Base-by-base conservation (phyloP, 2,329 filamentous ascomycete genomes). In the Sphaerulina musiva region DNA sequence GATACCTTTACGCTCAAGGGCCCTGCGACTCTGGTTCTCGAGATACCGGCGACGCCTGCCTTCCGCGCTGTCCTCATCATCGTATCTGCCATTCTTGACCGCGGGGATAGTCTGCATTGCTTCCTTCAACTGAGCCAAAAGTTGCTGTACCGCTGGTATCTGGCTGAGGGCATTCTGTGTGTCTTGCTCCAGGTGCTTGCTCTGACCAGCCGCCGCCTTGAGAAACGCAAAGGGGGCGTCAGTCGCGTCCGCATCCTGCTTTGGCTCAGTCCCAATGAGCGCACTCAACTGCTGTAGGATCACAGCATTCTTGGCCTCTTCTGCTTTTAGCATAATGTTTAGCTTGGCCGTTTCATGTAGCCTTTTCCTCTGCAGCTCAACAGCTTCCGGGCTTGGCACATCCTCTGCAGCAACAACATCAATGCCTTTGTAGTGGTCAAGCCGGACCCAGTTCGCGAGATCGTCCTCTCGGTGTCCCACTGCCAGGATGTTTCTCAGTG, bases 101-200 rank as follows among this genome's bases (percentile, higher is more conserved):
- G 76, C 58, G 9, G 65, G 59, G 26, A 64, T 57, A 29, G 57
- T 59, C 46, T 64, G 58, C 53, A 68, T 55, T 14, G 66, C 59
- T 31, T 62, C 51, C 47, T 64, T 66, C 29, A 95, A 74, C 10
- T 80, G 78, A 8, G 81, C 76, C 46, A 95, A 75, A 6, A 95
- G 76, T 6, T 82, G 75, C 55, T 87, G 83, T 44, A 98, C 76
- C 0, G 89, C 83, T 29, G 89, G 88, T 17, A 96, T 76, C 68
- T 97, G 92, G 2, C 86, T 87, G 17, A 95, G 78, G 0, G 88
- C 84, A 69, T 96, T 95, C 12, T 82, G 79, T 0, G 86, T 81
- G 14, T 87, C 88, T 3, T 87, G 89, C 9, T 80, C 79, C 29
- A 90, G 76, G 9, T 85, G 50, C 73, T 77, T 57, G 73, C 76